Conservation (phyloP, 257 asterid genomes). For the Catharanthus roseus region DNA sequence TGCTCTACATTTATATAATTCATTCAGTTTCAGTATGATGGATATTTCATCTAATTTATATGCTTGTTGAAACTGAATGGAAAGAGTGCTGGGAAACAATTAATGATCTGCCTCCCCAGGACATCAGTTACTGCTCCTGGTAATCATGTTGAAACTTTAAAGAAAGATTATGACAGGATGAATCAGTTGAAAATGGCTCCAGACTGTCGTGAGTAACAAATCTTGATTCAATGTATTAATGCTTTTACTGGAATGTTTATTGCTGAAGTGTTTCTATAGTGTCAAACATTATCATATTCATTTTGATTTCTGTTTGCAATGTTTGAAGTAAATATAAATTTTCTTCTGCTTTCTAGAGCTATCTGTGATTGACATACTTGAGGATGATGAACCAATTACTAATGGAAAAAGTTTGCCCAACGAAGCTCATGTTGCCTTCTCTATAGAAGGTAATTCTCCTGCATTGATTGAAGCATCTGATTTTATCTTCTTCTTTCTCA, state of each 20-base stretch:
- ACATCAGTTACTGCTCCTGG: constrained; percentile 31
- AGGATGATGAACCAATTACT: constrained; percentile 47
- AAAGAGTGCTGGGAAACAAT: background rate
- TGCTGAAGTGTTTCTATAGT: background rate
- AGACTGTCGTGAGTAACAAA: constrained; percentile 25
- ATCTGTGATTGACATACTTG: constrained; percentile 66
- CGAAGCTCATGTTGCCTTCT: constrained; percentile 78
- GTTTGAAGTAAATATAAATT: background rate
- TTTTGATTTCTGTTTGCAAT: constrained; percentile 4
- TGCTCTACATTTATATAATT: background rate
- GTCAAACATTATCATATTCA: background rate
- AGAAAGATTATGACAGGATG: constrained; percentile 26
- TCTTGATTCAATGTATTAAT: background rate
- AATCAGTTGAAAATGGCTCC: constrained; percentile 18
- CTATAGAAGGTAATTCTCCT: constrained; percentile 62
- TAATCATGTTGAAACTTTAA: constrained; percentile 28
- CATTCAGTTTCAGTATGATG: background rate
- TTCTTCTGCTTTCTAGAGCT: constrained; percentile 41
- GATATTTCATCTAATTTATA: background rate
- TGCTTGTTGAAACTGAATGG: constrained; percentile 4
- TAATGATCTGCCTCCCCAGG: constrained; percentile 18
- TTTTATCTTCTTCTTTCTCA: background rate
- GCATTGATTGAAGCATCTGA: constrained; percentile 3
- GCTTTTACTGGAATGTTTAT: background rate
- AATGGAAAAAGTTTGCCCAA: constrained; percentile 31